These are phyloP conservation scores for Actinomortierella ambigua DNA, from an alignment of 371 early-diverging fungal genomes.

Conservation along the genomic window DNA sequence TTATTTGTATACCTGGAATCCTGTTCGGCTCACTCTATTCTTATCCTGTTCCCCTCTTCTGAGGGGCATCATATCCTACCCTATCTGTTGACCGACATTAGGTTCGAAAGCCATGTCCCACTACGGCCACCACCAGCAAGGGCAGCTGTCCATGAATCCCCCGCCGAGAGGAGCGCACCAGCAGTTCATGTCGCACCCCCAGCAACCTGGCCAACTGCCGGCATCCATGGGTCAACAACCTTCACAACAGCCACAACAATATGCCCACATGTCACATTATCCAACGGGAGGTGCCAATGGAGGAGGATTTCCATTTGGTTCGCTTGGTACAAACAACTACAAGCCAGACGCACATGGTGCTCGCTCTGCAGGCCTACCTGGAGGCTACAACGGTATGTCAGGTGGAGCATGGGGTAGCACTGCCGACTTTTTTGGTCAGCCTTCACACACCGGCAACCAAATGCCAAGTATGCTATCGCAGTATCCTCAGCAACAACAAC, in stretches of 20 bases:
- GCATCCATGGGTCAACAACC: slow-evolving; percentile 20
- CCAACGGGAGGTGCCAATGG: slow-evolving; percentile 14
- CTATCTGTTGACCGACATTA: neutral
- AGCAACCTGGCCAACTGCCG: slow-evolving; percentile 10
- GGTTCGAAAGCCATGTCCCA: slow-evolving; percentile 27
- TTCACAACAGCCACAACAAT: slow-evolving; percentile 23
- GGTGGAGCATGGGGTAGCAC: slow-evolving; percentile 22
- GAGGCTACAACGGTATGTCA: slow-evolving; percentile 21
- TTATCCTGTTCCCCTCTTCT: neutral
- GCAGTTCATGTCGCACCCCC: slow-evolving; percentile 18
- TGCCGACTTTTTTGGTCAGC: slow-evolving; percentile 29
- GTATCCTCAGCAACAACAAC: slow-evolving; percentile 22
- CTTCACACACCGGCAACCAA: slow-evolving; percentile 25
- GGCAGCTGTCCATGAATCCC: slow-evolving; percentile 30
- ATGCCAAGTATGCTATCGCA: slow-evolving; percentile 31
- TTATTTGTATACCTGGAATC: too few species aligned
- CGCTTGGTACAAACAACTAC: slow-evolving; percentile 22
- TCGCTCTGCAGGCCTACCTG: slow-evolving; percentile 24
- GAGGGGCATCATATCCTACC: neutral
- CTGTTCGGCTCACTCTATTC: too few species aligned
- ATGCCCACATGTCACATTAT: slow-evolving; percentile 30
- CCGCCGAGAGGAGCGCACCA: slow-evolving; percentile 16
- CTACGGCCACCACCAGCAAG: slow-evolving; percentile 38
- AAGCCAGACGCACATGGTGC: slow-evolving; percentile 22
- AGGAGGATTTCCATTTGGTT: slow-evolving; percentile 13